A percentile compares a stretch with the other conserved stretches of the same genome.
Evolutionary conservation across 345 rosid genomes (phyloP).

Genomic region (Sonneratia alba): DNA sequence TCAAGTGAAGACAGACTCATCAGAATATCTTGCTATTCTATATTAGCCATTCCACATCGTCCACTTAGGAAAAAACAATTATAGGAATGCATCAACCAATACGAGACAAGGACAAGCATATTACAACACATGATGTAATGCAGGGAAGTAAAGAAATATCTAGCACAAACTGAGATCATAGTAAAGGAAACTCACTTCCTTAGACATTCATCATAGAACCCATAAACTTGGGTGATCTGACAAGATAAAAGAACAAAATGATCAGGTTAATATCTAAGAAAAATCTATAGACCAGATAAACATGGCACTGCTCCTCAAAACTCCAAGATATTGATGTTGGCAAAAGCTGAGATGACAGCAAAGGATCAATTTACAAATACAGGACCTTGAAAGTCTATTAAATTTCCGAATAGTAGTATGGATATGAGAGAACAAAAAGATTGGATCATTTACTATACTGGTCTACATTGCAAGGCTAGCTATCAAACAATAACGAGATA

Average conservation of each 20-base stretch:
- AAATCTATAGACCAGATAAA: not conserved
- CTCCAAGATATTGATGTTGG: not conserved
- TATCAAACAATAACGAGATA: not conserved
- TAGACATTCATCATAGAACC: constrained; percentile 95
- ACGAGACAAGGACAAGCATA: not conserved
- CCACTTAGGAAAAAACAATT: not conserved
- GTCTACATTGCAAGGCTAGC: not conserved
- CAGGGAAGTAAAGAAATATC: not conserved
- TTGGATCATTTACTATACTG: not conserved
- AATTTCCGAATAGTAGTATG: not conserved
- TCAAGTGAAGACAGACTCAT: no score
- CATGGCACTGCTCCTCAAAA: not conserved
- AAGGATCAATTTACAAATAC: not conserved
- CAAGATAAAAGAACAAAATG: constrained; percentile 14
- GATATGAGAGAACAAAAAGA: not conserved
- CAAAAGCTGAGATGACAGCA: not conserved
- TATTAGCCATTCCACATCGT: not conserved
- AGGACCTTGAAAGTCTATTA: not conserved
- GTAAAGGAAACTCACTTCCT: constrained; percentile 74
- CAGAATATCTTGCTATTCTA: no score
- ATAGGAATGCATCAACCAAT: not conserved
- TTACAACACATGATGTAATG: not conserved
- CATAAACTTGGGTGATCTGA: constrained; percentile 99
- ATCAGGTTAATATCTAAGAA: not conserved
- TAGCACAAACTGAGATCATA: constrained; percentile 1